Base-by-base conservation (phyloP, 2,329 filamentous ascomycete species). In the Ophiostoma quercus region DNA sequence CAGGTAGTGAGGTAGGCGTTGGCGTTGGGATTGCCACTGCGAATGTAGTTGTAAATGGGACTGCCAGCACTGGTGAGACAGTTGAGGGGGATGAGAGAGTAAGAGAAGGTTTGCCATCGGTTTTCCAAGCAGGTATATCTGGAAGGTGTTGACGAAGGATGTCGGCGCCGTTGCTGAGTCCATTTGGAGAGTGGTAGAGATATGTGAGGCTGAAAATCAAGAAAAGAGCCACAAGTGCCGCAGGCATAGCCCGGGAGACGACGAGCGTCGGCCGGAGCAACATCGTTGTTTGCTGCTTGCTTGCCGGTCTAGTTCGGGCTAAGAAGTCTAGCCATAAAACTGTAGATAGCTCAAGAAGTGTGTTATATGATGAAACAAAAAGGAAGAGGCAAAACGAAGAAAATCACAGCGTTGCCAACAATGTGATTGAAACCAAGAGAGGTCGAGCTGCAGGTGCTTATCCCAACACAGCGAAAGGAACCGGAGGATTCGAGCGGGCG, bases 1-100 rank as follows among this genome's bases (percentile, higher is more conserved):
- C 34, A 6, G 71, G 71, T 11, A 72, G 62, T 22, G 60, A 29
- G 4, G 51, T 25, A 57, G 51, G 51, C 3, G n/a, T 22, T 11
- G 51, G 51, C 11, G 11, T 57, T 57, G 51, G 9, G 11, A 25
- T 8, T 29, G 8, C 22, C 3, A 8, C 19, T 9, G 9, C 22
- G 25, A n/a, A 57, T 29, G 22, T 2, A 47, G 43, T 47, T 19
- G 43, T 47, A 3, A 22, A 57, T 14, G n/a, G n/a, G 25, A 57
- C 8, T 12, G n/a, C 25, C 3, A 25, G 25, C 3, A 25, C 9
- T 12, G n/a, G 4, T 4, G n/a, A 25, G 9, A 11, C 11, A 41
- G 11, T 41, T 14, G 39, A 41, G 39, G 39, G 39, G 11, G 39
- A 2, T 41, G 39, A 41, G 39, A 41, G n/a, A 25, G 51, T 29